phyloP scores from a whole-genome alignment of 805 yeast species.

The Hanseniaspora taiwanica region DNA sequence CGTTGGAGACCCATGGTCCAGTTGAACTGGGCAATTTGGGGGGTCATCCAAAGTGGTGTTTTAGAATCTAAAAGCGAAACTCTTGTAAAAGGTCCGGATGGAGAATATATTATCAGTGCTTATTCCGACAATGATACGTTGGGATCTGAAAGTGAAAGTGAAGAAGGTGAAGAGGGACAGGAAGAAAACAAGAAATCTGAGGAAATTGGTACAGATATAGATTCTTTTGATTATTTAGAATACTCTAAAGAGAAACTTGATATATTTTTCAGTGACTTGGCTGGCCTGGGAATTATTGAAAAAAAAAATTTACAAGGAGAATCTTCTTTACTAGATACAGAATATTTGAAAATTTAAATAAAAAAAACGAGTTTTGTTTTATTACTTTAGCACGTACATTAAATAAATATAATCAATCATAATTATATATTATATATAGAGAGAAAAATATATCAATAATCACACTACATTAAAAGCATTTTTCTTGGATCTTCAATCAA shows the following conservation, averaged over 20 bases:
- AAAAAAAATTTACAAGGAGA: constrained; percentile 16
- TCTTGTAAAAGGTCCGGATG: constrained; percentile 11
- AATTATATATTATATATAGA: too few relatives aligned
- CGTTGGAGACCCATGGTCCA: constrained; percentile 76
- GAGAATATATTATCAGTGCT: constrained; percentile 14
- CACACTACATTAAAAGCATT: constrained; percentile 71
- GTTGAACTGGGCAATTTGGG: constrained; percentile 85
- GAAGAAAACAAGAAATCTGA: constrained; percentile 10
- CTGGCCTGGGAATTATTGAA: constrained; percentile 42
- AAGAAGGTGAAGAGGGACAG: too few relatives aligned
- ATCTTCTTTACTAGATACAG: constrained; percentile 21
- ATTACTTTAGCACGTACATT: too few relatives aligned
- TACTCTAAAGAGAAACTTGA: constrained; percentile 67
- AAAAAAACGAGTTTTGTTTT: too few relatives aligned
- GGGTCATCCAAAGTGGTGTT: constrained; percentile 61
- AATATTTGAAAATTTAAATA: constrained; percentile 8
- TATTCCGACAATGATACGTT: too few relatives aligned
- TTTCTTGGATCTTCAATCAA: constrained; percentile 97
- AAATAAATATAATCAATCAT: too few relatives aligned
- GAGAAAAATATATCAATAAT: neutral
- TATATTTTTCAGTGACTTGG: constrained; percentile 60
- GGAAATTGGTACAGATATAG: constrained; percentile 30
- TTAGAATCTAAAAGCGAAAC: too few relatives aligned
- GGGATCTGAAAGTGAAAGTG: too few relatives aligned
- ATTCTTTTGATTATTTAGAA: constrained; percentile 62